These are phyloP conservation scores for Naganishia sp. DNA, from an alignment of 1,284 basidiomycete species.

Conservation along the genomic window DNA sequence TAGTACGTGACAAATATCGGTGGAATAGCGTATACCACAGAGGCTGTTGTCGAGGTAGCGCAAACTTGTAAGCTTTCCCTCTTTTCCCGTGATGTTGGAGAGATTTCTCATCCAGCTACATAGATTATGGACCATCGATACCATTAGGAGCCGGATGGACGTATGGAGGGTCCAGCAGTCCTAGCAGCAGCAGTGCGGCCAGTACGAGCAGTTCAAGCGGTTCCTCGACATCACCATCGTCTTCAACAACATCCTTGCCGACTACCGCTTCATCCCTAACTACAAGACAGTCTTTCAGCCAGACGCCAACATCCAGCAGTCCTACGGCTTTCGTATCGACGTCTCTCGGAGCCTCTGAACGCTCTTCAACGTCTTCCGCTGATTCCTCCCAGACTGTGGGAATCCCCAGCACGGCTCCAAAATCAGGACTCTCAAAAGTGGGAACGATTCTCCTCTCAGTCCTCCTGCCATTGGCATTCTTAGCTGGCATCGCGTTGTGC, in stretches of 20 bases:
- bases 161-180: slow-evolving; percentile 17
- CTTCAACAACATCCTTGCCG: background rate
- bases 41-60: slow-evolving; percentile 26
- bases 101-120: background rate
- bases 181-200: background rate
- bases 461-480: slow-evolving; percentile 6
- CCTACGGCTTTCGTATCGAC: no score
- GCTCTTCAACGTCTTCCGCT: background rate
- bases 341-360: background rate
- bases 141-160: slow-evolving; percentile 29
- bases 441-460: slow-evolving; percentile 16
- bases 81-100: background rate
- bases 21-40: slow-evolving; percentile 10
- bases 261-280: background rate
- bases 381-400: background rate
- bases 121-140: slow-evolving; percentile 31
- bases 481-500: slow-evolving; percentile 4
- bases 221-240: background rate
- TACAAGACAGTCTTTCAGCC: background rate
- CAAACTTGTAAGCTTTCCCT: slow-evolving; percentile 27
- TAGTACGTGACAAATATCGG: slow-evolving; percentile 27
- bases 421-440: slow-evolving; percentile 12
- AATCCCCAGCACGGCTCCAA: background rate
- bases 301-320: background rate
- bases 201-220: background rate